A percentile compares a stretch with the other conserved stretches of the same genome.
Conservation (phyloP, 805 yeast species). For the Candida pseudoglaebosa region DNA sequence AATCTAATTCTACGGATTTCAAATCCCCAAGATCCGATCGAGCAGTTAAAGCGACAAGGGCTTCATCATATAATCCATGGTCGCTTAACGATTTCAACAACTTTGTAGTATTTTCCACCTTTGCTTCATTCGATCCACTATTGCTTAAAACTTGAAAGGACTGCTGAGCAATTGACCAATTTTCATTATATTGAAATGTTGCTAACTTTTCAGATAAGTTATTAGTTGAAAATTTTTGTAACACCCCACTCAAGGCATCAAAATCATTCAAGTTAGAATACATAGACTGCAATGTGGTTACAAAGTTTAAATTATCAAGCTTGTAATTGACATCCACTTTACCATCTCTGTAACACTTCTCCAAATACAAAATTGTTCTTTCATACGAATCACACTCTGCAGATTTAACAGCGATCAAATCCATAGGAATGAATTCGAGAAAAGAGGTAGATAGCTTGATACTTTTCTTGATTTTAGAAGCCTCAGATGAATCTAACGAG, state of each 20-base stretch:
- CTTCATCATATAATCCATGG: conserved; percentile 71
- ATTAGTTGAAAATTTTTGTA: conserved; percentile 66
- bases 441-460: conserved; percentile 40
- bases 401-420: conserved; percentile 70
- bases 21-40: conserved; percentile 19
- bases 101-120: conserved; percentile 44
- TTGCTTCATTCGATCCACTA: conserved; percentile 23
- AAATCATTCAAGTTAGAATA: conserved; percentile 85
- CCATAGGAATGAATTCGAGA: conserved; percentile 57
- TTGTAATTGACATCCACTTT: conserved; percentile 17
- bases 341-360: conserved; percentile 58
- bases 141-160: conserved; percentile 68
- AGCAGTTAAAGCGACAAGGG: conserved; percentile 47
- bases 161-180: conserved; percentile 84
- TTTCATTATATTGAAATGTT: conserved; percentile 78
- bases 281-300: conserved; percentile 62
- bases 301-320: conserved; percentile 36
- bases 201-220: conserved; percentile 71
- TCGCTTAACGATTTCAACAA: conserved; percentile 68
- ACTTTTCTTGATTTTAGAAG: conserved; percentile 22
- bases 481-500: conserved; percentile 15
- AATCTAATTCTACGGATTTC: conserved; percentile 42
- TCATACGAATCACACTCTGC: conserved; percentile 83
- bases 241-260: conserved; percentile 84
- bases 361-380: conserved; percentile 80